Evolutionary conservation across 208 protist species (phyloP), one percentile per base, ranked within the genome.

Genomic region (Tetramitus jugosus): DNA sequence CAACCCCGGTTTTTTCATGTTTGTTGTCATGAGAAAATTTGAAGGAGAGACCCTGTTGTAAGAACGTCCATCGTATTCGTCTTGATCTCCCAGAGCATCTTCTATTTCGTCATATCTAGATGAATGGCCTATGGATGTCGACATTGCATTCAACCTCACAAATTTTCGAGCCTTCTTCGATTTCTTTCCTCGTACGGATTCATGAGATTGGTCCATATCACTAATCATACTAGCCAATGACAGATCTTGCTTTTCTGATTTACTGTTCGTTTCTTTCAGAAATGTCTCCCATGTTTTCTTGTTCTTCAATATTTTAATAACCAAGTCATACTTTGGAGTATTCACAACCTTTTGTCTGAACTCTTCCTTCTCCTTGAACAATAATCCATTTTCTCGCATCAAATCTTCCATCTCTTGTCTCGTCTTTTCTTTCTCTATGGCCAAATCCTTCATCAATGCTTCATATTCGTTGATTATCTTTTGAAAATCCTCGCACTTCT

Each of bases 231-330:
- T 40, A 49, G 33, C 17, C 4, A 29, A 33, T 40, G 31, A 20
- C 14, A 49, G n/a, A 69, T 69, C n/a, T 1, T 13, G 33, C 1
- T 35, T n/a, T 6, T n/a, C 10, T 2, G 26, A 17, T 13, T 71
- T 71, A n/a, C n/a, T n/a, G n/a, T n/a, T n/a, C n/a, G n/a, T n/a
- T n/a, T n/a, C n/a, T n/a, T n/a, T n/a, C 17, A 71, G 7, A 71
- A 71, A 71, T 1, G 17, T 40, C 3, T 71, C 65, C 65, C 65
- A 71, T 33, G 26, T 71, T 29, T 49, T 49, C 26, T 71, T 71
- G 20, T 71, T 71, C 49, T 71, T 17, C 13, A 71, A 8, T 49
- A 71, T 20, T 26, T 49, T 71, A 4, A 71, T n/a, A 8, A 71
- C 65, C 2, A 71, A 1, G 8, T 71, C 65, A 49, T 71, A 71